Evolutionary conservation across 2,329 filamentous ascomycete species (phyloP), one percentile per base, ranked within the genome.

Genomic region (Botryotinia calthae): DNA sequence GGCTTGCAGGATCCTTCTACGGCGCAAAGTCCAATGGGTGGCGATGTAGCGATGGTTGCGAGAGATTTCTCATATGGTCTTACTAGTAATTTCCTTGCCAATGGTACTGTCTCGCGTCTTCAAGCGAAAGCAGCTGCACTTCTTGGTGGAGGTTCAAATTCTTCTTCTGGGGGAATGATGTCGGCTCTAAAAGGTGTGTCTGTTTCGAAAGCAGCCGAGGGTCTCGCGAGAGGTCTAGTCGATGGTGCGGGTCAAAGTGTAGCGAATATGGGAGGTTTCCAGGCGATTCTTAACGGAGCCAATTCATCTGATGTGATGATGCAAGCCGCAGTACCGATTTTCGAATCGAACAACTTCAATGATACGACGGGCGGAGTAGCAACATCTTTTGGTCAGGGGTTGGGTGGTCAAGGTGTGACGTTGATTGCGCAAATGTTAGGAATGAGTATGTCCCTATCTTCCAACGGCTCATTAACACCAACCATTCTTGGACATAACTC

Each of bases 11-110:
- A 71, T 48, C 28, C 70, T 34, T 16, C 37, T 10, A 58, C 62
- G 22, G 48, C 70, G 8, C 70, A 71, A 20, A 46, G n/a, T n/a
- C 48, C 61, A 1, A 71, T 71, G 70, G 70, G 48, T 40, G 70
- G 61, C 28, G 28, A 12, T 58, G 16, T 71, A 1, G 70, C 70
- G 12, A 71, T n/a, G 69, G 46, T 44, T 18, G 59, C 69, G 16
- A 54, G 59, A 51, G 69, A 56, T n/a, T 71, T 71, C 34, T 44
- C 69, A 8, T 71, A 20, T 34, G 69, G 69, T 16, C 37, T 71
- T 18, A 71, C 69, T 8, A 71, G 59, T 42, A 71, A 63, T 31
- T 71, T 71, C 59, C 58, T 71, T 28, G 69, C 69, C 12, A 71
- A 71, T 34, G 69, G 69, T 8, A 71, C 69, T 7, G 59, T 71